These are phyloP conservation scores for Micractinium conductrix DNA, from an alignment of 139 green algal species.

Conservation along the genomic window DNA sequence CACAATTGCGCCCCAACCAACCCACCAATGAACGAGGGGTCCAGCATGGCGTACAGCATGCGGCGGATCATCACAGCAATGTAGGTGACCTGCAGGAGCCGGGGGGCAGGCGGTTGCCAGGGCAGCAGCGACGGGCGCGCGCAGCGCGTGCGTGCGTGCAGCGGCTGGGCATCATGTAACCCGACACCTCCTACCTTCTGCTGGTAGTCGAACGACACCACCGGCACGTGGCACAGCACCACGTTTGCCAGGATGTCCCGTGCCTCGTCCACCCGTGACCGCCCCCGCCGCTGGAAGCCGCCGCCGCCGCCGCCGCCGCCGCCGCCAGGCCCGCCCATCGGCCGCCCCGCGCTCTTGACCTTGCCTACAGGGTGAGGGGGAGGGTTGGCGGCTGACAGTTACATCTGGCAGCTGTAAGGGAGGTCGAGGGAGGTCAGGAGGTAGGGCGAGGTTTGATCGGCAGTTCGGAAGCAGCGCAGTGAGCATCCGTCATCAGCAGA, in stretches of 20 bases:
- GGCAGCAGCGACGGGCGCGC: too few species aligned
- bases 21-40: constrained; percentile 88
- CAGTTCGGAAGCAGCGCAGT: too few species aligned
- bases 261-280: constrained; percentile 86
- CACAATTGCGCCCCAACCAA: too few species aligned
- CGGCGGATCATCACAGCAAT: constrained; percentile 92
- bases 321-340: constrained; percentile 36
- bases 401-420: too few species aligned
- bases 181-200: constrained; percentile 65
- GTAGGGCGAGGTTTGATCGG: too few species aligned
- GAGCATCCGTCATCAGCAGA: too few species aligned
- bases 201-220: constrained; percentile 87
- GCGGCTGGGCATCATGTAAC: too few species aligned
- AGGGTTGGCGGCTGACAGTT: too few species aligned
- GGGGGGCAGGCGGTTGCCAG: too few species aligned
- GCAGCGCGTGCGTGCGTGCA: too few species aligned
- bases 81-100: constrained; percentile 76
- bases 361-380: too few species aligned
- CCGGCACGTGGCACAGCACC: constrained; percentile 95
- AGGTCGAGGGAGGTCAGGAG: too few species aligned
- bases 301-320: constrained; percentile 5
- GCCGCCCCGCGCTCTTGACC: constrained; percentile 52
- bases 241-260: constrained; percentile 94
- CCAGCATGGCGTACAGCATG: constrained; percentile 92
- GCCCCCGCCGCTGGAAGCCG: constrained; percentile 43